Percentiles rank a stretch among this genome's conserved stretches.
Evolutionary conservation across 345 rosid genomes (phyloP).

Genomic region (Viola odorata): DNA sequence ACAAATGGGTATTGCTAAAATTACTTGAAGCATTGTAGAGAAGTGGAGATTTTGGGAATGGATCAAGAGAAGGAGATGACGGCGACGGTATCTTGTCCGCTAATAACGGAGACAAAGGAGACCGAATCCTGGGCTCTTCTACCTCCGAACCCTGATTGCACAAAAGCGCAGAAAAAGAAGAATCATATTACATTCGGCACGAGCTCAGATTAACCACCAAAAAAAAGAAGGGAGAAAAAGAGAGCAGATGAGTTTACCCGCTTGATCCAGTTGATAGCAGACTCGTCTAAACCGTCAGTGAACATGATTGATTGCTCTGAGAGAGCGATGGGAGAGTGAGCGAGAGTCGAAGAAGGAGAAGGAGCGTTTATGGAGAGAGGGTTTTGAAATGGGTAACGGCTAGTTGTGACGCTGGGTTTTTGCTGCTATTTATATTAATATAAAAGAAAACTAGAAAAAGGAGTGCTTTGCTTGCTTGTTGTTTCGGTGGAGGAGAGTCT

Average conservation of each 20-base stretch:
- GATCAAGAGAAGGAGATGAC: constrained; percentile 41
- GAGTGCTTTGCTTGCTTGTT: too few species aligned
- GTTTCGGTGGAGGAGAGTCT: too few species aligned
- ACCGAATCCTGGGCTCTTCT: constrained; percentile 47
- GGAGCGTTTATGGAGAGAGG: not conserved
- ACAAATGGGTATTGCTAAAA: constrained; percentile 33
- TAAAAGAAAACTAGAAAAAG: too few species aligned
- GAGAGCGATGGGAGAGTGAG: not conserved
- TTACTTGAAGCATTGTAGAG: constrained; percentile 21
- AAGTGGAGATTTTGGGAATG: constrained; percentile 21
- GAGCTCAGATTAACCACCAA: too few species aligned
- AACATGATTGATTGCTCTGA: constrained; percentile 29
- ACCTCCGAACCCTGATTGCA: constrained; percentile 31
- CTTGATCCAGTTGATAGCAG: constrained; percentile 72
- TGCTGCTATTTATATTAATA: too few species aligned
- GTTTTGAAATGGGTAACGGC: constrained; percentile 45
- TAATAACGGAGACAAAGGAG: constrained; percentile 48
- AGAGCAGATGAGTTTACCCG: constrained; percentile 27
- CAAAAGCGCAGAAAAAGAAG: not conserved
- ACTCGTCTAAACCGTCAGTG: constrained; percentile 63
- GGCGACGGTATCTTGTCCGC: constrained; percentile 44
- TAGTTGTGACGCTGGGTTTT: constrained; percentile 57
- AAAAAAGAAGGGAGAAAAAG: not conserved
- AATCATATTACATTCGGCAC: too few species aligned
- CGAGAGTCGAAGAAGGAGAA: not conserved